Evolutionary conservation across 371 early-diverging fungal genomes (phyloP).

Genomic region (Mortierella polycephala): DNA sequence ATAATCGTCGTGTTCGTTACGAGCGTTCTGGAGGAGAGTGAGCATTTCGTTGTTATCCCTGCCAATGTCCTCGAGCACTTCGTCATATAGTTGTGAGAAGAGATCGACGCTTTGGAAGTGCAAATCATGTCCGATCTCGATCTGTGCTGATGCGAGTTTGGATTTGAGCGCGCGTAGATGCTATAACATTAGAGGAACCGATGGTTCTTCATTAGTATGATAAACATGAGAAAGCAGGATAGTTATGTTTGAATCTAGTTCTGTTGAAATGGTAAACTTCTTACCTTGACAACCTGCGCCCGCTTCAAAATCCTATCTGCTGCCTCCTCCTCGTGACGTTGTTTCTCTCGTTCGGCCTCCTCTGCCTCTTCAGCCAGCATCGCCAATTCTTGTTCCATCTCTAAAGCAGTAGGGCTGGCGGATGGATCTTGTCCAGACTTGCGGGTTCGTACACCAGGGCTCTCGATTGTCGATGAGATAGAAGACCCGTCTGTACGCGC

Average conservation of each 20-base stretch:
- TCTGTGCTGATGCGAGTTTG: conserved; percentile 38
- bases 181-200: too few species aligned
- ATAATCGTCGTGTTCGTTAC: conserved; percentile 1
- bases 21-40: conserved; percentile 18
- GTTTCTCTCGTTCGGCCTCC: conserved; percentile 24
- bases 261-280: not conserved
- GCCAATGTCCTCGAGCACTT: conserved; percentile 50
- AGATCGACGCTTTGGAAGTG: conserved; percentile 43
- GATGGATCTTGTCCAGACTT: conserved; percentile 7
- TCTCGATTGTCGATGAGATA: conserved; percentile 17
- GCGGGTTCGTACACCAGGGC: conserved; percentile 9
- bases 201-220: too few species aligned
- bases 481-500: conserved; percentile 3
- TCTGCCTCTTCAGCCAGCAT: conserved; percentile 50
- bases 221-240: too few species aligned
- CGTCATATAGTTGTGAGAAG: conserved; percentile 48
- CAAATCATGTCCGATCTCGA: conserved; percentile 42
- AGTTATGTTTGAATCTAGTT: not conserved
- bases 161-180: conserved; percentile 44
- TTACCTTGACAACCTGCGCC: conserved; percentile 47
- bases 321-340: conserved; percentile 36
- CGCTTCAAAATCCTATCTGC: conserved; percentile 44
- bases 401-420: conserved; percentile 11
- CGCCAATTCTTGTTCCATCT: conserved; percentile 46
- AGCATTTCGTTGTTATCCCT: conserved; percentile 42